Evolutionary conservation across 805 yeast species (phyloP), one percentile per base, ranked within the genome.

Genomic region (Teunomyces barrocoloradensis): DNA sequence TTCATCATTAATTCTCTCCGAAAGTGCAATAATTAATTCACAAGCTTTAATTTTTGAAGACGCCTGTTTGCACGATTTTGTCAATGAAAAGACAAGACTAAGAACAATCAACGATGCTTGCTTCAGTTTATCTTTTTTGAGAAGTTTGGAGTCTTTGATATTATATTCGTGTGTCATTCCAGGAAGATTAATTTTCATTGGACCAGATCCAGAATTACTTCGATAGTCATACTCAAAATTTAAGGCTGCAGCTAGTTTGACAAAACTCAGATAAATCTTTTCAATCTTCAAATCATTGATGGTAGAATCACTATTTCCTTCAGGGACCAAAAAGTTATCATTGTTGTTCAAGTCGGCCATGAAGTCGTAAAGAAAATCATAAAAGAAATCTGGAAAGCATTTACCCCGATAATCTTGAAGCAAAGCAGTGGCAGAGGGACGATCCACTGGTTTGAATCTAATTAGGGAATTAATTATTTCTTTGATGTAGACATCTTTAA

Each of bases 1-100:
- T 47, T 87, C 96, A 60, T 94, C 98, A 20, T 80, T 79, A 1
- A 89, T 71, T 48, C 81, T 78, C 57, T 88, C 96, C 1, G 92
- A 80, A 15, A 92, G 73, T 0, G 89, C 87, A 6, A 88, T 63
- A 0, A 94, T 77, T 51, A 91, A 65, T 57, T 89, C 94, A 51
- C 95, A 76, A 0, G 91, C 92, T 56, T 81, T 79, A 6, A 84
- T 61, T 50, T 88, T 73, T 35, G 83, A 80, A 0, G 77, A 59
- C 1, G 89, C 82, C 21, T 79, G 78, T 6, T 79, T 75, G 0
- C 88, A 78, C 37, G 86, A 77, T 49, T 87, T 73, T 30, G 84
- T 63, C 18, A 84, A 73, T 1, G 91, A 78, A 47, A 83, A 76
- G 0, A 87, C 73, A 27, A 81, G 59, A 27, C 82, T 71, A 3